phyloP scores from a whole-genome alignment of 2,329 filamentous ascomycete species.

The Aureobasidium sp. region DNA sequence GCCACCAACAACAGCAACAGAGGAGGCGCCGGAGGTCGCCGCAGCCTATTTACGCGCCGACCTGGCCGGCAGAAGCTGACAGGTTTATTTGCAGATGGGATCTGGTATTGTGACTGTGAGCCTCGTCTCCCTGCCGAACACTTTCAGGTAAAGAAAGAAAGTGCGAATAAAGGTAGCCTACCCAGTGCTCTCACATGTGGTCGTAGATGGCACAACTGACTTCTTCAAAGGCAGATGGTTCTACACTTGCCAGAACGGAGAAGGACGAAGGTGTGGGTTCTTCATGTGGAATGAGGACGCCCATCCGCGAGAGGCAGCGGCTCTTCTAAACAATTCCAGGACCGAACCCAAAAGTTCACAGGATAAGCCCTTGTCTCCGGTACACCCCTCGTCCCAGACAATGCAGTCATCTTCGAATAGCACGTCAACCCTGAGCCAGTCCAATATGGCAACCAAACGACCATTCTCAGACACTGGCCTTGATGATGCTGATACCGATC shows the following conservation, averaged over 20 bases:
- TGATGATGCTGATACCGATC: constrained; percentile 24
- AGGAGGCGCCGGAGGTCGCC: background rate
- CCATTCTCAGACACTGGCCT: background rate
- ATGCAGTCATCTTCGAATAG: constrained; percentile 5
- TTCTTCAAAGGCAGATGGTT: constrained; percentile 35
- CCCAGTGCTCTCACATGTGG: background rate
- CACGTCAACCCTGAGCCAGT: background rate
- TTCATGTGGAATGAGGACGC: constrained; percentile 54
- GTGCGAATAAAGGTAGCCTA: constrained; percentile 38
- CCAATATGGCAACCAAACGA: background rate
- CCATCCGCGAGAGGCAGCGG: constrained; percentile 39
- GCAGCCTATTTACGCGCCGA: background rate
- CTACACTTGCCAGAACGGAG: constrained; percentile 49
- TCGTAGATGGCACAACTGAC: background rate
- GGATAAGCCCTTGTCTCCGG: background rate
- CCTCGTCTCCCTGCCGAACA: constrained; percentile 47
- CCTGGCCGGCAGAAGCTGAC: constrained; percentile 12
- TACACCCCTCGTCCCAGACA: background rate
- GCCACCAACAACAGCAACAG: constrained; percentile 1
- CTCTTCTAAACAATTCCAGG: constrained; percentile 41
- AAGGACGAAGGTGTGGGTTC: constrained; percentile 46
- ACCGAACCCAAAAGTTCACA: constrained; percentile 32
- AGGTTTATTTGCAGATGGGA: constrained; percentile 28
- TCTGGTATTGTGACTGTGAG: constrained; percentile 51
- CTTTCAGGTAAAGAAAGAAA: constrained; percentile 51